Base-by-base conservation (phyloP, 2,329 filamentous ascomycete species). In the Ceratocystis albifundus region DNA sequence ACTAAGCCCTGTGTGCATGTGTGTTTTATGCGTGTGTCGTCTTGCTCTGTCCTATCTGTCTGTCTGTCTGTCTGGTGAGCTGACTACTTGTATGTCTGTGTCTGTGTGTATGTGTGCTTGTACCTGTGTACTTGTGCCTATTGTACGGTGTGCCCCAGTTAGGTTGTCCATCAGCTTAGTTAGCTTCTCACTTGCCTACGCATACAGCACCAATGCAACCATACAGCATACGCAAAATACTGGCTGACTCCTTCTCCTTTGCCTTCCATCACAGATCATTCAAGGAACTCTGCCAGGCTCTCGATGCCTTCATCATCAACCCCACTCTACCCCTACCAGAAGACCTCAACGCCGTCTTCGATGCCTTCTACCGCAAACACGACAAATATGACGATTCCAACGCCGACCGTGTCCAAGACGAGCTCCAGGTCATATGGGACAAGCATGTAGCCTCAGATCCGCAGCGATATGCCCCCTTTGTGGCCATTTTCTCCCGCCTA, bases 391-490 rank as follows among this genome's bases (percentile, higher is more conserved):
- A 92, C 71, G 87, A 90, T 64, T 76, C 80, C 66, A 80, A 84
- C 50, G 81, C 84, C n/a, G 87, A 89, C 70, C 84, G 86, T 67
- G 79, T 91, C 63, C 85, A 90, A 69, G 88, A 90, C 50, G 88
- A 91, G 71, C 80, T 94, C 6, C 77, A 87, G 50, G 75, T 79
- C 28, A 80, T 89, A 65, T 90, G 87, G 76, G 80, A 86, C 67
- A 85, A 82, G 71, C 79, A 84, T 69, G 82, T 92, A 68, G 78
- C 79, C 28, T 80, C 80, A 44, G 78, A 79, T 28, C 77, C 82
- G 1, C 74, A 80, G 63, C 82, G 84, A 70, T 82, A 83, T 72
- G 84, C 82, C 7, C 76, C 84, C n/a, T 94, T 92, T 75, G 79
- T 92, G 20, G 80, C 82, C 62, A 80, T 89, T 59, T 76, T 93